phyloP scores from a whole-genome alignment of 1,284 basidiomycete genomes.

The Wallemia mellicola region DNA sequence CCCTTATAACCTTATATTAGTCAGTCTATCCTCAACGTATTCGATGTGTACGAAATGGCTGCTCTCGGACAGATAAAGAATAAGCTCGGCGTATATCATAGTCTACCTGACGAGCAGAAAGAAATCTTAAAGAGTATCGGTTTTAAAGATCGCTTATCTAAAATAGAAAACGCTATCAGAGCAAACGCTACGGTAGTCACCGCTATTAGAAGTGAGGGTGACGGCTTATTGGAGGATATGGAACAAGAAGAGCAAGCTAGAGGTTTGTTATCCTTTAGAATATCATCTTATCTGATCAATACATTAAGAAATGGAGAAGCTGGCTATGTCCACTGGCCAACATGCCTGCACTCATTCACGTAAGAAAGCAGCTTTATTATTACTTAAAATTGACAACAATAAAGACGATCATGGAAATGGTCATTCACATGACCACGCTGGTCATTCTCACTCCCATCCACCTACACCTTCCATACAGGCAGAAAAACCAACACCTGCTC shows the following conservation, averaged over 20 bases:
- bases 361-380: background rate
- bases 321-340: background rate
- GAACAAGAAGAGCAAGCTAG: background rate
- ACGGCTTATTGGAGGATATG: background rate
- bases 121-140: background rate
- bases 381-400: background rate
- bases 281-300: background rate
- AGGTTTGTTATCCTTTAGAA: background rate
- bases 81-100: background rate
- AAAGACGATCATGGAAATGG: background rate
- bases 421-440: background rate
- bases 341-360: background rate
- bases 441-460: background rate
- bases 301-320: background rate
- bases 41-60: background rate
- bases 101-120: background rate
- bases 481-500: slow-evolving; percentile 26
- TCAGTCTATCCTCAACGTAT: background rate
- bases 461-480: slow-evolving; percentile 4
- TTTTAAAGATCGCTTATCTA: background rate
- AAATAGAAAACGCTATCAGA: background rate
- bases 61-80: background rate
- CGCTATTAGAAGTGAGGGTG: background rate
- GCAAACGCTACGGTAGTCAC: background rate
- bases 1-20: background rate